Percentiles rank a stretch among this genome's conserved stretches.
phyloP scores from a whole-genome alignment of 805 yeast species.

The Candida methanosorbosa region DNA sequence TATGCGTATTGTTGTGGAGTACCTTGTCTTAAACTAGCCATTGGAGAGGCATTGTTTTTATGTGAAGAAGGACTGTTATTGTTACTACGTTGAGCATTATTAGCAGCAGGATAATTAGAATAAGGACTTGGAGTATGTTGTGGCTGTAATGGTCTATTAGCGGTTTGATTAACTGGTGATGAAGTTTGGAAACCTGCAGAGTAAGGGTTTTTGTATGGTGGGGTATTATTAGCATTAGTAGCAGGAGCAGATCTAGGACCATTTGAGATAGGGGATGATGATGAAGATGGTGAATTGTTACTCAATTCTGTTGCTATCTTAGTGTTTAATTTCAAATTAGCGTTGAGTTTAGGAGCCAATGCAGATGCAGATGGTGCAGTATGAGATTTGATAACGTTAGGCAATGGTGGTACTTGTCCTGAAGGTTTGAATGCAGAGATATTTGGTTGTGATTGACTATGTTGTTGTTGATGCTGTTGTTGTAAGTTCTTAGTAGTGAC shows the following conservation, averaged over 20 bases:
- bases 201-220: constrained; percentile 1
- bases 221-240: background rate
- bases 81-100: too few relatives aligned
- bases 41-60: constrained; percentile 4
- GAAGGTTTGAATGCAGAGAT: constrained; percentile 8
- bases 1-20: constrained; percentile 5
- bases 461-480: too few relatives aligned
- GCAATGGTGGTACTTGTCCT: constrained; percentile 14
- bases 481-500: background rate
- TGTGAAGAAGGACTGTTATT: constrained; percentile 3
- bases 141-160: background rate
- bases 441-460: too few relatives aligned
- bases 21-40: background rate
- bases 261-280: constrained; percentile 4
- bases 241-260: constrained; percentile 7
- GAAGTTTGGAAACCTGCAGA: constrained; percentile 3
- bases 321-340: background rate
- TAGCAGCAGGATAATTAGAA: too few relatives aligned
- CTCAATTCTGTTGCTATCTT: background rate
- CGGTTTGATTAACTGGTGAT: background rate
- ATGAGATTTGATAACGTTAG: too few relatives aligned
- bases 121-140: constrained; percentile 4
- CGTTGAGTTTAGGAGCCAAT: too few relatives aligned
- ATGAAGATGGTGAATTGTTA: constrained; percentile 2
- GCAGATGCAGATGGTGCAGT: too few relatives aligned